These are phyloP conservation scores for Pythium monospermum DNA, from an alignment of 352 stramenopile species.

Conservation along the genomic window DNA sequence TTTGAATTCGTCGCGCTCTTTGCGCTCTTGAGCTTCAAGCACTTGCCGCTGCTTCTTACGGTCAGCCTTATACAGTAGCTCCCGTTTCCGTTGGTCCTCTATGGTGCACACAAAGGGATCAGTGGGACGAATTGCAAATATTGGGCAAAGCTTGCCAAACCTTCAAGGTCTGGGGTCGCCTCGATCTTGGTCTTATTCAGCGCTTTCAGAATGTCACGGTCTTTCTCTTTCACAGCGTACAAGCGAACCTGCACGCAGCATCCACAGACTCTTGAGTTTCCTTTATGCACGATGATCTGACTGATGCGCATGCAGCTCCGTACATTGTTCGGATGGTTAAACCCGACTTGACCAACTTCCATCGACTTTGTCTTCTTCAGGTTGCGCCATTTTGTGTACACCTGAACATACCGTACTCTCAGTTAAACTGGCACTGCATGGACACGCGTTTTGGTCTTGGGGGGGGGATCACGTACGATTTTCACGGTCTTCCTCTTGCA, in stretches of 20 bases:
- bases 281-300: too few relatives aligned
- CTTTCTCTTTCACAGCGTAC: constrained; percentile 76
- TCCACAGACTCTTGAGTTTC: too few relatives aligned
- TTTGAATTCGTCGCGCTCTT: constrained; percentile 52
- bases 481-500: constrained; percentile 89
- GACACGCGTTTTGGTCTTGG: too few relatives aligned
- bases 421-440: too few relatives aligned
- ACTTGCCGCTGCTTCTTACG: constrained; percentile 64
- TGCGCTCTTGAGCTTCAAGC: constrained; percentile 44
- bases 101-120: neutral
- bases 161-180: constrained; percentile 72
- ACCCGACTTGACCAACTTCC: constrained; percentile 89
- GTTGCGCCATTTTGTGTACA: constrained; percentile 93
- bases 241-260: constrained; percentile 52
- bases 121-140: neutral
- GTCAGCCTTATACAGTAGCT: constrained; percentile 66
- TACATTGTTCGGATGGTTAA: constrained; percentile 65
- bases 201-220: constrained; percentile 82
- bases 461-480: constrained; percentile 50
- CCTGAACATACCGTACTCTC: too few relatives aligned
- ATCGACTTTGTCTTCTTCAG: constrained; percentile 88
- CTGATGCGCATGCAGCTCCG: too few relatives aligned
- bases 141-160: constrained; percentile 14
- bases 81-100: constrained; percentile 63
- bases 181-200: constrained; percentile 86